Percentiles rank a stretch among this genome's conserved stretches.
These are phyloP conservation scores for Knufia petricola DNA, from an alignment of 2,329 filamentous ascomycete genomes.

Conservation along the genomic window DNA sequence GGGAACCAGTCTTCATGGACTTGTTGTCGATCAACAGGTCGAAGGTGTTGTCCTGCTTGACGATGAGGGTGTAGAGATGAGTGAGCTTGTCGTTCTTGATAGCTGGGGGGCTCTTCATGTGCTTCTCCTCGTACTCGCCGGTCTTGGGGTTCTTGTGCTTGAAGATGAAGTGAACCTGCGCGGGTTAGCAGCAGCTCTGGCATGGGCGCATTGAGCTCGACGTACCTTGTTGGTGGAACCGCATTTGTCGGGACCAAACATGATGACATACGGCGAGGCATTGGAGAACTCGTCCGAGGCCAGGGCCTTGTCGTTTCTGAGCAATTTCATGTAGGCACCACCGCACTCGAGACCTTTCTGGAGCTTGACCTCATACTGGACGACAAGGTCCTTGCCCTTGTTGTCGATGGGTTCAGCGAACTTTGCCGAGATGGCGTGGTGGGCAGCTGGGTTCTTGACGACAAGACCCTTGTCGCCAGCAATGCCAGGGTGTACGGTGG, in stretches of 20 bases:
- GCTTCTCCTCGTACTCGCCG: conserved; percentile 99
- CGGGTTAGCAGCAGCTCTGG: conserved; percentile 7
- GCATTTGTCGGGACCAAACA: conserved; percentile 99
- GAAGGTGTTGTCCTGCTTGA: conserved; percentile 93
- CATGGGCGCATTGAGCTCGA: background rate
- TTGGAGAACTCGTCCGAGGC: conserved; percentile 98
- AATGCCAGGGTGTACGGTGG: conserved; percentile 78
- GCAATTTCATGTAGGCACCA: conserved; percentile 97
- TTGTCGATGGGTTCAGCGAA: conserved; percentile 94
- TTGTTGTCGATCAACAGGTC: conserved; percentile 87
- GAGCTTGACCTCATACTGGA: conserved; percentile 99
- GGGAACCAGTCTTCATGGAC: conserved; percentile 75
- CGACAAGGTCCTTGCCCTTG: conserved; percentile 90
- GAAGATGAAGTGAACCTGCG: conserved; percentile 80
- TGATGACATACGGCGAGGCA: conserved; percentile 94
- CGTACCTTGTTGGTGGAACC: conserved; percentile 93
- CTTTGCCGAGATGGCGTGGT: conserved; percentile 98
- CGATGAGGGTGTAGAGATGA: conserved; percentile 91
- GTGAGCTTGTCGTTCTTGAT: conserved; percentile 86
- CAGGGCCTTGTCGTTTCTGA: conserved; percentile 93
- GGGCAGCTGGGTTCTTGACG: conserved; percentile 93
- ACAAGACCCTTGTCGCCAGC: conserved; percentile 94
- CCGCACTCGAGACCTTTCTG: conserved; percentile 96
- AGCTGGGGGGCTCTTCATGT: conserved; percentile 71
- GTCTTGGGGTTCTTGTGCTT: conserved; percentile 99